Percentiles rank a stretch among this genome's conserved stretches.
Conservation (phyloP, 2,329 filamentous ascomycete species). For the Hypoxylon sp. region DNA sequence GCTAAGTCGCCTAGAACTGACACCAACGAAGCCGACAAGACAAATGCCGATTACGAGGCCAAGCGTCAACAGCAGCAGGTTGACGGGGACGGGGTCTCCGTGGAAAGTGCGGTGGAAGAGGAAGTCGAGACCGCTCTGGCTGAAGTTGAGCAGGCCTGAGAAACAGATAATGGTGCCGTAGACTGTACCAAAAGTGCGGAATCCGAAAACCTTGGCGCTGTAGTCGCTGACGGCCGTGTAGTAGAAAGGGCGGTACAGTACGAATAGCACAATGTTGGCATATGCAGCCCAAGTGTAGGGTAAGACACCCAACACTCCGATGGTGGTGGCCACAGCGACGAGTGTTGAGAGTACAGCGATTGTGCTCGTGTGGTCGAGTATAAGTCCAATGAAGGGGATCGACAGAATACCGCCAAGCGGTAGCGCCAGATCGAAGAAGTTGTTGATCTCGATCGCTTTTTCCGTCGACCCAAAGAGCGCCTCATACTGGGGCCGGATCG, state of each 20-base stretch:
- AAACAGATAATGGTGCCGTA: conserved; percentile 91
- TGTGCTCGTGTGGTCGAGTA: conserved; percentile 81
- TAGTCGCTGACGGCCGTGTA: conserved; percentile 93
- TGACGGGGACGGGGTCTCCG: conserved; percentile 79
- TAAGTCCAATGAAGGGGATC: conserved; percentile 83
- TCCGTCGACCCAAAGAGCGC: conserved; percentile 71
- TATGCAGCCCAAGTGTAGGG: conserved; percentile 76
- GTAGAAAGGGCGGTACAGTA: conserved; percentile 86
- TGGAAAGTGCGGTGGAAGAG: conserved; percentile 77
- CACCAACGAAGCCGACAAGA: conserved; percentile 72
- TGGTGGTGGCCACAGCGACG: conserved; percentile 74
- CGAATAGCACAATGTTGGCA: conserved; percentile 78
- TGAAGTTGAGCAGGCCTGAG: conserved; percentile 84
- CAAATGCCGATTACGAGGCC: conserved; percentile 70
- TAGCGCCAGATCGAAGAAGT: conserved; percentile 86
- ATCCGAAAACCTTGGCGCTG: conserved; percentile 89
- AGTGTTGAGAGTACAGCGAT: conserved; percentile 74
- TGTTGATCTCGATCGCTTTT: conserved; percentile 75
- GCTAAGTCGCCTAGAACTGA: conserved; percentile 47
- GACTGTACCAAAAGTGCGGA: conserved; percentile 91
- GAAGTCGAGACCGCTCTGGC: conserved; percentile 80
- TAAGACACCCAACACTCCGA: conserved; percentile 80
- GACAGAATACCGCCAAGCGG: conserved; percentile 84
- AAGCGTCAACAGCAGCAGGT: conserved; percentile 69
- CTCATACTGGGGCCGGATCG: conserved; percentile 82